phyloP scores from a whole-genome alignment of 345 rosid genomes.

The Pugionium dolabratum region DNA sequence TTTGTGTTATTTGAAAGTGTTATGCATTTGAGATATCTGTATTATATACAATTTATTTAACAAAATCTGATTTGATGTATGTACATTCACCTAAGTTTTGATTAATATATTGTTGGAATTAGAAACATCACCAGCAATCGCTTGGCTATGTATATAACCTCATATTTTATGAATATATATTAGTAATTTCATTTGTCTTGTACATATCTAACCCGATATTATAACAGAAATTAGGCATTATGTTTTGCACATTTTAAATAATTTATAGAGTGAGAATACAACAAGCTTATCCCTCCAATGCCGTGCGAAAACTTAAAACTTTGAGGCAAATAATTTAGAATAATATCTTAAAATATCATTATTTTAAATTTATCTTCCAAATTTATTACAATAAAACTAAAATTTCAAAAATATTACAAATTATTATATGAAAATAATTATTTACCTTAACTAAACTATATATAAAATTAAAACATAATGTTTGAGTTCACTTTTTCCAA shows the following conservation, averaged over 20 bases:
- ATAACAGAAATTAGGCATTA: slow-evolving; percentile 25
- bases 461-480: too few species aligned
- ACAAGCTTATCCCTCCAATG: not conserved
- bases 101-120: slow-evolving; percentile 29
- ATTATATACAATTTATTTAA: not conserved
- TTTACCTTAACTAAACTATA: too few species aligned
- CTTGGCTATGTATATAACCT: slow-evolving; percentile 34
- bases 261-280: not conserved
- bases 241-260: slow-evolving; percentile 21
- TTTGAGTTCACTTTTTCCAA: too few species aligned
- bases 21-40: slow-evolving; percentile 3
- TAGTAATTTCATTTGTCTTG: slow-evolving; percentile 14
- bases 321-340: too few species aligned
- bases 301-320: too few species aligned
- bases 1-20: not conserved
- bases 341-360: too few species aligned
- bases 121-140: slow-evolving; percentile 27
- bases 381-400: too few species aligned
- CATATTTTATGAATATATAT: slow-evolving; percentile 7
- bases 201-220: slow-evolving; percentile 21
- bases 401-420: too few species aligned
- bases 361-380: too few species aligned
- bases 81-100: slow-evolving; percentile 36
- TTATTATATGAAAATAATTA: too few species aligned
- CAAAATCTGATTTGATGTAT: slow-evolving; percentile 31